phyloP scores from a whole-genome alignment of 495 filamentous ascomycete species.

The Penicillium paxilli region DNA sequence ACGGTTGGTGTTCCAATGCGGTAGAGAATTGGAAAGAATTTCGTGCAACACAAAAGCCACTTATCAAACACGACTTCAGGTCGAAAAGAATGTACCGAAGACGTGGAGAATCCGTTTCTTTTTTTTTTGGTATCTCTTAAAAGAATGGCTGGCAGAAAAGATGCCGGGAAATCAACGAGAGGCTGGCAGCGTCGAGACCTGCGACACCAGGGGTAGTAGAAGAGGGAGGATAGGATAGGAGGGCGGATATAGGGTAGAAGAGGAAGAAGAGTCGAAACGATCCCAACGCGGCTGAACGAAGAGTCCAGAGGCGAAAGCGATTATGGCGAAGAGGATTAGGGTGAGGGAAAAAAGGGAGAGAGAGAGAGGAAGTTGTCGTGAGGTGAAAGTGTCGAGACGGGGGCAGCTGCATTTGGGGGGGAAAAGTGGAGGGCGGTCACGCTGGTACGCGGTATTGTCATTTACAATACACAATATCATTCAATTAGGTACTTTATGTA shows the following conservation, averaged over 20 bases:
- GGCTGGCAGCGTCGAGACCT: slow-evolving; percentile 38
- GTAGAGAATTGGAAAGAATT: neutral
- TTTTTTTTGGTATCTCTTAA: neutral
- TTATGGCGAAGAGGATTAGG: slow-evolving; percentile 10
- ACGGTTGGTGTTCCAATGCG: neutral
- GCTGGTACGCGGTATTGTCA: neutral
- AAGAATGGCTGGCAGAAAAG: slow-evolving; percentile 30
- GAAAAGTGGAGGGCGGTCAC: neutral
- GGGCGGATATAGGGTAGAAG: no score
- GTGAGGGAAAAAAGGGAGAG: slow-evolving; percentile 18
- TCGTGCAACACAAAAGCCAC: neutral
- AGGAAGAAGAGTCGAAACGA: neutral
- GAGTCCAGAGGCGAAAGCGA: slow-evolving; percentile 24
- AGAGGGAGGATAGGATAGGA: slow-evolving; percentile 4
- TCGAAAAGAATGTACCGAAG: slow-evolving; percentile 7
- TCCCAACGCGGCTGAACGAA: slow-evolving; percentile 29
- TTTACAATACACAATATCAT: no score
- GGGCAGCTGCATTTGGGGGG: neutral
- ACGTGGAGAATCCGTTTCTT: slow-evolving; percentile 2
- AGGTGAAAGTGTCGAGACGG: slow-evolving; percentile 10
- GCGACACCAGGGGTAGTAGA: slow-evolving; percentile 31
- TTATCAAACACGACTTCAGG: neutral
- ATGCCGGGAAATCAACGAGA: slow-evolving; percentile 32
- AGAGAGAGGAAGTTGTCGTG: slow-evolving; percentile 9
- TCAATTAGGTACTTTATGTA: no score